These are phyloP conservation scores for Pseudozyma sp. DNA, from an alignment of 1,284 basidiomycete genomes.

Conservation along the genomic window DNA sequence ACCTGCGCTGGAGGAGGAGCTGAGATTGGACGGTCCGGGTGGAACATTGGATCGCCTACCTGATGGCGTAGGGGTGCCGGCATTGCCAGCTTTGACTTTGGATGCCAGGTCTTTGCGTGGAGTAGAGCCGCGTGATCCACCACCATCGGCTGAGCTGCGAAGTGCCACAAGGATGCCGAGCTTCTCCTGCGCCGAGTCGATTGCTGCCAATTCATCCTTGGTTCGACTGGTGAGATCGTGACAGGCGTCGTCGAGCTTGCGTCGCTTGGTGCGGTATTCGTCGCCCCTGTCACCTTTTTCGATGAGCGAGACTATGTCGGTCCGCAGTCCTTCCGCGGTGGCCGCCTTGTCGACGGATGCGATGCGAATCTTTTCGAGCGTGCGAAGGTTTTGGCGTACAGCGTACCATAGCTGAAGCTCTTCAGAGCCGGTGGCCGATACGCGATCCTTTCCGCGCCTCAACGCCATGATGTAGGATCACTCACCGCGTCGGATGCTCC, in stretches of 20 bases:
- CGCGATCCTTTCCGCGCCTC: conserved; percentile 44
- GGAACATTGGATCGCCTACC: conserved; percentile 20
- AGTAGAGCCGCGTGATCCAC: conserved; percentile 27
- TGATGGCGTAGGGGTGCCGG: conserved; percentile 34
- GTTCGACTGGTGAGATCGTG: conserved; percentile 44
- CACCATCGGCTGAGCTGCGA: conserved; percentile 38
- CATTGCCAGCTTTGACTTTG: conserved; percentile 21
- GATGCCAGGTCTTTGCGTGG: conserved; percentile 35
- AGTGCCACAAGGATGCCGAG: conserved; percentile 58
- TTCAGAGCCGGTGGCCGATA: conserved; percentile 44
- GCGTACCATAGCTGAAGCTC: conserved; percentile 66
- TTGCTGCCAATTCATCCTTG: conserved; percentile 55
- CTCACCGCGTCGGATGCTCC: not conserved
- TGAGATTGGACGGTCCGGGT: conserved; percentile 26
- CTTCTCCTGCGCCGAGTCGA: conserved; percentile 59
- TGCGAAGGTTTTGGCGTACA: conserved; percentile 55
- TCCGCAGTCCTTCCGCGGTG: conserved; percentile 25
- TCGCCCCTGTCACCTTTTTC: conserved; percentile 47
- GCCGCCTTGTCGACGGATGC: conserved; percentile 41
- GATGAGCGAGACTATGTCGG: conserved; percentile 29
- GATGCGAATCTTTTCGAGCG: conserved; percentile 57
- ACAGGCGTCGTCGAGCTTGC: conserved; percentile 47
- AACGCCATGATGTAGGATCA: conserved; percentile 28
- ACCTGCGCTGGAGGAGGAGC: conserved; percentile 15
- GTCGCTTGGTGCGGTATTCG: conserved; percentile 49